phyloP scores from a whole-genome alignment of 371 early-diverging fungal species.

The Amoeboaphelidium protococcarum region DNA sequence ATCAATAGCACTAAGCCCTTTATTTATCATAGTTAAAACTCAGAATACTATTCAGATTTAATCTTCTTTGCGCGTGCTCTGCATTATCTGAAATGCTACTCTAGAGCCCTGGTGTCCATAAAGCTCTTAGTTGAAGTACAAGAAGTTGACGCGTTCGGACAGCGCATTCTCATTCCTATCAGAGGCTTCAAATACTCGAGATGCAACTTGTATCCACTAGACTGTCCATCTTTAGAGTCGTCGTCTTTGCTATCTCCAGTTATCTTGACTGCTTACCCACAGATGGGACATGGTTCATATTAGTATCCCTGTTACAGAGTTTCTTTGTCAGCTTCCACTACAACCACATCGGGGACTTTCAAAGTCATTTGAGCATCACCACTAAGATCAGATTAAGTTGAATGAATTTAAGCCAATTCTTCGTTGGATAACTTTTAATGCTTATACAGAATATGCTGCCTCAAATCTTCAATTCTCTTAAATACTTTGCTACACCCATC shows the following conservation, averaged over 20 bases:
- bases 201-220: constrained; percentile 16
- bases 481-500: neutral
- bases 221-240: too few relatives aligned
- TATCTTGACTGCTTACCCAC: constrained; percentile 13
- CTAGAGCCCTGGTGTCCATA: constrained; percentile 17
- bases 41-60: too few relatives aligned
- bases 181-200: constrained; percentile 20
- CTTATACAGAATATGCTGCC: neutral
- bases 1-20: too few relatives aligned
- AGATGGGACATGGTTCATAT: constrained; percentile 14
- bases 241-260: too few relatives aligned
- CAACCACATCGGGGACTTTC: neutral
- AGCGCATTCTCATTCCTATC: constrained; percentile 17
- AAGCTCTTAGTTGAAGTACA: constrained; percentile 5
- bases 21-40: too few relatives aligned
- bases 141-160: constrained; percentile 8
- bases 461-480: neutral
- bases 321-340: constrained; percentile 1
- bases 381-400: neutral
- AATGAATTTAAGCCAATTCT: neutral
- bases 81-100: constrained; percentile 16
- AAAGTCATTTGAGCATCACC: neutral
- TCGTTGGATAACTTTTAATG: neutral
- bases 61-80: too few relatives aligned
- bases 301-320: constrained; percentile 14